Evolutionary conservation across 257 asterid species (phyloP).

Genomic region (Lithospermum erythrorhizon): DNA sequence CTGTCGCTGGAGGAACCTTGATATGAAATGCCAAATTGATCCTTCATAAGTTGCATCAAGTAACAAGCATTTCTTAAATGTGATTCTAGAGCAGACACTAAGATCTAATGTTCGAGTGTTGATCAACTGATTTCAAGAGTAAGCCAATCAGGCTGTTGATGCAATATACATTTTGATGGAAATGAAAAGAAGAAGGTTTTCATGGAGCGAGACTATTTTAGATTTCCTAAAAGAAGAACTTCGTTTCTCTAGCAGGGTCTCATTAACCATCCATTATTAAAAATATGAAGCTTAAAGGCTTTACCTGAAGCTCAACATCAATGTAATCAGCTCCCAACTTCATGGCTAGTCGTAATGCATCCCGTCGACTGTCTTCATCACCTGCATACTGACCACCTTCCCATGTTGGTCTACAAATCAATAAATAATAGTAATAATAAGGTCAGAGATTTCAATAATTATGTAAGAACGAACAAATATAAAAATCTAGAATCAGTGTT

Average conservation of each 20-base stretch:
- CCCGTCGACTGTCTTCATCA: constrained; percentile 57
- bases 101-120: neutral
- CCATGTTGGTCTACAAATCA: constrained; percentile 68
- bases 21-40: neutral
- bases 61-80: neutral
- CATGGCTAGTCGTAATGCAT: constrained; percentile 72
- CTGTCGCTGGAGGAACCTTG: neutral
- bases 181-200: neutral
- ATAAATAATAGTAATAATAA: constrained; percentile 10
- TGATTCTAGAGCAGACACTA: neutral
- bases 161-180: neutral
- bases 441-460: constrained; percentile 5
- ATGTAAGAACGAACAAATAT: neutral
- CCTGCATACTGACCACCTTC: constrained; percentile 95
- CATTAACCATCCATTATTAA: constrained; percentile 1
- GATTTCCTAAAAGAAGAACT: neutral
- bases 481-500: neutral
- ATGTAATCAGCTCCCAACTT: constrained; percentile 94
- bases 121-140: neutral
- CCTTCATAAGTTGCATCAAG: neutral
- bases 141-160: neutral
- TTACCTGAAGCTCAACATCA: constrained; percentile 91
- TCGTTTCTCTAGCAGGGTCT: neutral
- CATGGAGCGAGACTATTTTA: neutral
- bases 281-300: constrained; percentile 8